Evolutionary conservation across 2,329 filamentous ascomycete species (phyloP).

Genomic region (Aspergillus sp.): DNA sequence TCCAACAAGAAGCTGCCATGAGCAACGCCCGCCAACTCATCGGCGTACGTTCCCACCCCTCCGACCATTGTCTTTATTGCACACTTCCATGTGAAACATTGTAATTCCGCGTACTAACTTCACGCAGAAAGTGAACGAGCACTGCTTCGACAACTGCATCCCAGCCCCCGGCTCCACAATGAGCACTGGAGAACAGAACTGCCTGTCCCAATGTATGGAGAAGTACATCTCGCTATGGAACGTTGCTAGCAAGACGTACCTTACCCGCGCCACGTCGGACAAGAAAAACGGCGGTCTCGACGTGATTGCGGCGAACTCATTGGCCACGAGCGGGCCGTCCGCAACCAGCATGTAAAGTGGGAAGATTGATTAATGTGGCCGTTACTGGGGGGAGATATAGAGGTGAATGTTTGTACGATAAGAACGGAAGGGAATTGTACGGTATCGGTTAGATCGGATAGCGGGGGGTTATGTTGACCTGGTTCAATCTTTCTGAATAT

Average conservation of each 20-base stretch:
- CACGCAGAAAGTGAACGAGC: constrained; percentile 71
- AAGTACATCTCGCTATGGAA: constrained; percentile 85
- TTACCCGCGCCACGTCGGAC: constrained; percentile 57
- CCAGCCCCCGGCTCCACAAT: constrained; percentile 66
- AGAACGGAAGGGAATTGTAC: background rate
- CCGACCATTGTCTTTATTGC: background rate
- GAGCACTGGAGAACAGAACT: constrained; percentile 66
- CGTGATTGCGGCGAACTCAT: constrained; percentile 20
- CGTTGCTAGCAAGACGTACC: constrained; percentile 67
- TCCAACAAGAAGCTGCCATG: constrained; percentile 64
- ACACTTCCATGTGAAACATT: background rate
- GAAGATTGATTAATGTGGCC: background rate
- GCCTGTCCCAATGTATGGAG: constrained; percentile 75
- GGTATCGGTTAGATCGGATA: background rate
- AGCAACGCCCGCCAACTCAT: constrained; percentile 70
- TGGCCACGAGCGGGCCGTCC: constrained; percentile 10
- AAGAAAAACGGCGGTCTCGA: constrained; percentile 50
- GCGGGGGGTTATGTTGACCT: background rate
- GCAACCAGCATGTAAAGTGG: constrained; percentile 5
- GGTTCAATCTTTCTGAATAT: background rate
- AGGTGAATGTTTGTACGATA: background rate
- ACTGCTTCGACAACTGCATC: constrained; percentile 77
- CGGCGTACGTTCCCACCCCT: constrained; percentile 52
- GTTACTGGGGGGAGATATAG: background rate
- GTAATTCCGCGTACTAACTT: background rate